Evolutionary conservation across 805 yeast species (phyloP).

Genomic region (Hanseniaspora occidentalis): DNA sequence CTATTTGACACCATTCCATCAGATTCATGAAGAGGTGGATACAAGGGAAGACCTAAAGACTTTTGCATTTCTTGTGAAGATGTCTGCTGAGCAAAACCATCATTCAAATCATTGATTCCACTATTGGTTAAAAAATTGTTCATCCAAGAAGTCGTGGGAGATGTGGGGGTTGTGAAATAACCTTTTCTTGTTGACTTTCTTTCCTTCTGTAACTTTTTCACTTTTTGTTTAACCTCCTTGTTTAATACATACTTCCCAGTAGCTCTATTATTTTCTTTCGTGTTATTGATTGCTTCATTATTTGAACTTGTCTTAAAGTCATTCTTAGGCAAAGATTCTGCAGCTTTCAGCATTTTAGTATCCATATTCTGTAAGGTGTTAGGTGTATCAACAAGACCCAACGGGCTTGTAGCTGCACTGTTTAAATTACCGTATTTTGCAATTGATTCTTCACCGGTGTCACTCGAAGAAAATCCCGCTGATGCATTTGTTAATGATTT

Average conservation of each 20-base stretch:
- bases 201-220: not conserved
- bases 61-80: not conserved
- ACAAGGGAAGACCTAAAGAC: too few relatives aligned
- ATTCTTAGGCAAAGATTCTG: too few relatives aligned
- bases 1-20: not conserved
- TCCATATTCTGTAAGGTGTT: too few relatives aligned
- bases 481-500: not conserved
- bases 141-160: slow-evolving; percentile 7
- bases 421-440: too few relatives aligned
- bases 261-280: slow-evolving; percentile 1
- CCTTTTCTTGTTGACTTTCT: slow-evolving; percentile 4
- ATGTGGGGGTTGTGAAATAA: slow-evolving; percentile 7
- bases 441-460: too few relatives aligned
- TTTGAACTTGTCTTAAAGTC: too few relatives aligned
- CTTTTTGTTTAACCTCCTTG: not conserved
- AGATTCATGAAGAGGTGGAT: not conserved
- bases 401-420: too few relatives aligned
- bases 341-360: too few relatives aligned
- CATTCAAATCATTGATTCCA: not conserved
- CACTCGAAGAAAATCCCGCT: too few relatives aligned
- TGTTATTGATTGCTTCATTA: not conserved
- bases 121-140: slow-evolving; percentile 3
- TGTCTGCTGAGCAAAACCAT: not conserved
- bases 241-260: not conserved
- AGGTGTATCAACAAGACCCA: too few relatives aligned